These are phyloP conservation scores for Pezicula radicicola DNA, from an alignment of 2,329 filamentous ascomycete species.

Conservation along the genomic window DNA sequence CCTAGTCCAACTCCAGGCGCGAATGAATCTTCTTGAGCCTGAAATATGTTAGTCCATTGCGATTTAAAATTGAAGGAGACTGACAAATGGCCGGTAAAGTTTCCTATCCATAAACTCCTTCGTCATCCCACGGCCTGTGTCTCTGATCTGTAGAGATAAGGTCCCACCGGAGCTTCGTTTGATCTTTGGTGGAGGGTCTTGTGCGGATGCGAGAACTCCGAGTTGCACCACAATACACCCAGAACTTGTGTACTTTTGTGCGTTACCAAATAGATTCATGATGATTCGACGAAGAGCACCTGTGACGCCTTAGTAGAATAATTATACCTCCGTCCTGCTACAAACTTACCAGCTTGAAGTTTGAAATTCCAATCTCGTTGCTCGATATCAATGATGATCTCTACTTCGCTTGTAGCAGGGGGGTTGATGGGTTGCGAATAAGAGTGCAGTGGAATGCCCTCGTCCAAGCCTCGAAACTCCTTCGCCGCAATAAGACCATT, in stretches of 20 bases:
- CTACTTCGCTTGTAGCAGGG: conserved; percentile 5
- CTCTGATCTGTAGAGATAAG: conserved; percentile 43
- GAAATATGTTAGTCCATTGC: too few species aligned
- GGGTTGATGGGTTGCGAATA: background rate
- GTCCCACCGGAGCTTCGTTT: conserved; percentile 1
- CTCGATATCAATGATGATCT: conserved; percentile 26
- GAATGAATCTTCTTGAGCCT: conserved; percentile 54
- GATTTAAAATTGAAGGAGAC: too few species aligned
- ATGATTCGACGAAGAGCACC: conserved; percentile 36
- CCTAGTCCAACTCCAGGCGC: conserved; percentile 60
- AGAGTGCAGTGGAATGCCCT: background rate
- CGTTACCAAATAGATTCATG: conserved; percentile 60
- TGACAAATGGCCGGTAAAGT: conserved; percentile 52
- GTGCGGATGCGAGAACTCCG: conserved; percentile 19
- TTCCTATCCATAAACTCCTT: conserved; percentile 54
- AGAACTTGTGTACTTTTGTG: conserved; percentile 54
- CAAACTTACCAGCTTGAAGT: conserved; percentile 17
- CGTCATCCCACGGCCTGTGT: conserved; percentile 62
- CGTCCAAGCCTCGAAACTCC: conserved; percentile 12
- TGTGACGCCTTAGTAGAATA: background rate
- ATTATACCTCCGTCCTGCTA: background rate
- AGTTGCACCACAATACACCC: conserved; percentile 45
- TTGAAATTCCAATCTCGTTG: conserved; percentile 23
- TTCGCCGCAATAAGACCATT: conserved; percentile 26
- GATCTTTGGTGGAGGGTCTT: background rate